Conservation (phyloP, 2,329 filamentous ascomycete species). For the Simplicillium aogashimaense region DNA sequence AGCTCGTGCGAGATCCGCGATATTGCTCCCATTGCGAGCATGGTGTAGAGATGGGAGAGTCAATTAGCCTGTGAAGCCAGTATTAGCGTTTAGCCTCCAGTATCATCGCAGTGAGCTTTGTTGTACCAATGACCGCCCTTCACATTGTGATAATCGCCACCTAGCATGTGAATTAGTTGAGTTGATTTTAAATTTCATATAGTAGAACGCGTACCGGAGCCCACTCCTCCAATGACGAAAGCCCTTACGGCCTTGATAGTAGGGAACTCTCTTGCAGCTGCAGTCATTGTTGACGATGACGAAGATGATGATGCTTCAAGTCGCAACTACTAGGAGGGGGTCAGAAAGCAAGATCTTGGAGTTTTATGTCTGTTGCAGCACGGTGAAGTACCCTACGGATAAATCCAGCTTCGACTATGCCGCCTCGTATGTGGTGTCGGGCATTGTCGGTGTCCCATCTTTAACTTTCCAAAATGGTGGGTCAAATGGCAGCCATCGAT, state of each 20-base stretch:
- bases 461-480: too few species aligned
- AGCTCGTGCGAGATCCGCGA: slow-evolving; percentile 76
- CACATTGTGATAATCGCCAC: slow-evolving; percentile 90
- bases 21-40: slow-evolving; percentile 87
- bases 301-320: neutral
- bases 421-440: neutral
- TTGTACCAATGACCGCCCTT: slow-evolving; percentile 57
- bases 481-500: too few species aligned
- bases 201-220: slow-evolving; percentile 15
- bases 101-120: too few species aligned
- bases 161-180: slow-evolving; percentile 25
- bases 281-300: slow-evolving; percentile 22
- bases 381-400: too few species aligned
- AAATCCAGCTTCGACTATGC: neutral
- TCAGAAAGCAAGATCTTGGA: too few species aligned
- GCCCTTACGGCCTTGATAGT: slow-evolving; percentile 68
- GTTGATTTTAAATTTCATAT: too few species aligned
- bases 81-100: neutral
- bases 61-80: slow-evolving; percentile 61
- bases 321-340: too few species aligned
- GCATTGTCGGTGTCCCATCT: slow-evolving; percentile 1
- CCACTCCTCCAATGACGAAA: slow-evolving; percentile 48
- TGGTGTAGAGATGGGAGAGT: slow-evolving; percentile 84
- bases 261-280: slow-evolving; percentile 48
- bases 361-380: too few species aligned